These are phyloP conservation scores for Aspergillus pseudotamarii DNA, from an alignment of 2,329 filamentous ascomycete genomes.

Conservation along the genomic window DNA sequence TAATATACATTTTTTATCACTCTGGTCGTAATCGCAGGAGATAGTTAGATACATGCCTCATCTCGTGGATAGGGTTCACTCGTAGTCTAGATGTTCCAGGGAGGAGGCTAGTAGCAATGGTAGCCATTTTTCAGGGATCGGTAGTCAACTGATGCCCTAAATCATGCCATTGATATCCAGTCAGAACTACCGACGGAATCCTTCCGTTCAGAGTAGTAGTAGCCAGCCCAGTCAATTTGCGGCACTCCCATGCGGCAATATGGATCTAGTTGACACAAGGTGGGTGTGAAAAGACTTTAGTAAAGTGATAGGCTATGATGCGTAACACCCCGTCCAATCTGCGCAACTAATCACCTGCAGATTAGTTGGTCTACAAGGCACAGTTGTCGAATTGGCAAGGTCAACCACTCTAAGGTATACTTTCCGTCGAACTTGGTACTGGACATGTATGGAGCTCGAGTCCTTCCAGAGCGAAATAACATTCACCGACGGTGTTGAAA, in stretches of 20 bases:
- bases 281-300: not conserved
- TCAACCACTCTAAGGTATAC: not conserved
- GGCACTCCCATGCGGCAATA: not conserved
- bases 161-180: constrained; percentile 8
- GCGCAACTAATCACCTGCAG: not conserved
- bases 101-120: not conserved
- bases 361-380: not conserved
- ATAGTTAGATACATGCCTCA: not conserved
- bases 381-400: not conserved
- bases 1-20: not conserved
- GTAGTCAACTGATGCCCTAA: constrained; percentile 1
- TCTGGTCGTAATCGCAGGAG: not conserved
- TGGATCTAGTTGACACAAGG: not conserved
- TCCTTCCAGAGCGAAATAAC: not conserved
- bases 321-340: not conserved
- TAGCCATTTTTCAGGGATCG: not conserved
- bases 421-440: not conserved
- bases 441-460: constrained; percentile 3
- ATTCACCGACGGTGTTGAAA: not conserved
- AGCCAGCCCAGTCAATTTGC: not conserved
- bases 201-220: constrained; percentile 5
- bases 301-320: not conserved
- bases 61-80: not conserved
- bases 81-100: not conserved
- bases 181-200: constrained; percentile 5